These are phyloP conservation scores for Trichosporon inkin DNA, from an alignment of 1,284 basidiomycete species.

Conservation along the genomic window DNA sequence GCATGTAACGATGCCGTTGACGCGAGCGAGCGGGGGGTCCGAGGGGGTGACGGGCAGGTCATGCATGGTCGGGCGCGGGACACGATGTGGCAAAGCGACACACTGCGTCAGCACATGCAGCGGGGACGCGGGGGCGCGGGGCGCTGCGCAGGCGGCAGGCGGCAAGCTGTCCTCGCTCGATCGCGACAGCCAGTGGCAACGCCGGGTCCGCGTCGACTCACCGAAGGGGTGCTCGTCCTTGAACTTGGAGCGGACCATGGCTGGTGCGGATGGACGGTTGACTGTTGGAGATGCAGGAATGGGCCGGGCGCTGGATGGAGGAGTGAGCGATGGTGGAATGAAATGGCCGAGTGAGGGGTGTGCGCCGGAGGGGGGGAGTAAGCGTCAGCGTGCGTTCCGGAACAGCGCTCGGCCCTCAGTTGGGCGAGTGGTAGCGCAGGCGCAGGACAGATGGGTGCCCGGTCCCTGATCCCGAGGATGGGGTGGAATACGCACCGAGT, in stretches of 20 bases:
- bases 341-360: not conserved
- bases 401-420: not conserved
- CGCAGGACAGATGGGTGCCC: not conserved
- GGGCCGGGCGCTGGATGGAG: not conserved
- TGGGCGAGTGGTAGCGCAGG: not conserved
- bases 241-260: slow-evolving; percentile 91
- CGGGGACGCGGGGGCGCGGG: not conserved
- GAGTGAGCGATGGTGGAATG: not conserved
- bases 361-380: slow-evolving; percentile 4
- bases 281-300: no score
- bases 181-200: not conserved
- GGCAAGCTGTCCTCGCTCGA: no score
- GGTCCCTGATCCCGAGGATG: not conserved
- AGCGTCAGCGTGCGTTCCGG: slow-evolving; percentile 1
- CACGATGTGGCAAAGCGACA: not conserved
- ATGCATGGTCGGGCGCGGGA: slow-evolving; percentile 2
- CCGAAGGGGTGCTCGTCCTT: slow-evolving; percentile 99
- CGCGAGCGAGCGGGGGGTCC: not conserved
- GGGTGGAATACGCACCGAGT: not conserved
- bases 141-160: not conserved
- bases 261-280: not conserved
- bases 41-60: not conserved
- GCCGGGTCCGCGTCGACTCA: slow-evolving; percentile 50
- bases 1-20: not conserved
- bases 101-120: not conserved